Percentiles rank a stretch among this genome's conserved stretches.
phyloP scores from a whole-genome alignment of 208 protist species.

The Wallacemonas sp. region DNA sequence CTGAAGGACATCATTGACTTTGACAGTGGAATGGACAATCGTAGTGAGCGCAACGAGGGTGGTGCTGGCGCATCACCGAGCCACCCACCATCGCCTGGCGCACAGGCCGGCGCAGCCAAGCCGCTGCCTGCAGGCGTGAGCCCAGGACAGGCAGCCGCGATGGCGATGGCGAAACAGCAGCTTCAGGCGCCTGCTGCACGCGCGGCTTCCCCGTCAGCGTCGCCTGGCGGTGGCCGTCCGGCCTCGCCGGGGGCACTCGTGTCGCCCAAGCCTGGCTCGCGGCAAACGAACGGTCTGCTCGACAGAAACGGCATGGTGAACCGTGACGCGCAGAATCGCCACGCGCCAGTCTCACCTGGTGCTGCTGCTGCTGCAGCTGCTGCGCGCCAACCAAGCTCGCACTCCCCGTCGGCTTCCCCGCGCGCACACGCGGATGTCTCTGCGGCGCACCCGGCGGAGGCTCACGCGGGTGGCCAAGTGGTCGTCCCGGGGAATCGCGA shows the following conservation, averaged over 20 bases:
- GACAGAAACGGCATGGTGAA: conserved; percentile 7
- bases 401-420: neutral
- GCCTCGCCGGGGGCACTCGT: conserved; percentile 25
- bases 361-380: conserved; percentile 8
- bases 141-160: conserved; percentile 75
- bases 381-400: neutral
- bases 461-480: neutral
- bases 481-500: conserved; percentile 6
- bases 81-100: neutral
- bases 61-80: conserved; percentile 2
- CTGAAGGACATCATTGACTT: conserved; percentile 91
- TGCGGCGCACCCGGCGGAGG: neutral
- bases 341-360: conserved; percentile 23
- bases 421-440: neutral
- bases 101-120: conserved; percentile 12
- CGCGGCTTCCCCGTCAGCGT: neutral
- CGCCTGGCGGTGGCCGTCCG: conserved; percentile 1
- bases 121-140: conserved; percentile 37
- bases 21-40: conserved; percentile 41
- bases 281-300: conserved; percentile 1
- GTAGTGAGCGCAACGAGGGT: conserved; percentile 17
- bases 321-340: conserved; percentile 15
- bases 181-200: neutral
- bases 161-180: conserved; percentile 60
- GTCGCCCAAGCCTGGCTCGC: conserved; percentile 33